A percentile compares a stretch with the other conserved stretches of the same genome.
These are phyloP conservation scores for Corylus avellana DNA, from an alignment of 306 rosid genomes.

Conservation along the genomic window DNA sequence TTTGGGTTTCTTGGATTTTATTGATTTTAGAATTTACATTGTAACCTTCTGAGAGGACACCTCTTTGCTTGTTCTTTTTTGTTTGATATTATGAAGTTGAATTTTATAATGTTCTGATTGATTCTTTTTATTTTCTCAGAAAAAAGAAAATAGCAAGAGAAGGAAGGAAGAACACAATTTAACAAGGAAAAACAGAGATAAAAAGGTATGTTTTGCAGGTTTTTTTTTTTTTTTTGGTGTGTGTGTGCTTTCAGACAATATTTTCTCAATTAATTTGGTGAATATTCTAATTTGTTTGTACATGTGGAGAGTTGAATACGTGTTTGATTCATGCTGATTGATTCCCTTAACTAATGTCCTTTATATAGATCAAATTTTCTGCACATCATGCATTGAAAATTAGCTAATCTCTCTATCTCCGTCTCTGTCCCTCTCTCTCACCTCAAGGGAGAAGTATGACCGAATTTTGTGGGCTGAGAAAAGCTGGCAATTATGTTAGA, in stretches of 20 bases:
- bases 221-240: not conserved
- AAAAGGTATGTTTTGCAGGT: conserved; percentile 58
- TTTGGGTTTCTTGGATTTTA: not conserved
- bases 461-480: too few species aligned
- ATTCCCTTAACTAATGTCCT: not conserved
- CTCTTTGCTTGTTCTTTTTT: not conserved
- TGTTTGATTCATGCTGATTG: not conserved
- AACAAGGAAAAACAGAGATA: conserved; percentile 79
- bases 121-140: conserved; percentile 45
- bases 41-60: not conserved
- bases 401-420: too few species aligned
- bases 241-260: not conserved
- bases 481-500: too few species aligned
- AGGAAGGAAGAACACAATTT: conserved; percentile 89
- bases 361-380: not conserved
- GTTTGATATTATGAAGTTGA: conserved; percentile 5
- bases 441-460: too few species aligned
- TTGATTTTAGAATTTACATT: not conserved
- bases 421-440: too few species aligned
- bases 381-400: not conserved
- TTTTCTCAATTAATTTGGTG: not conserved
- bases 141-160: conserved; percentile 95
- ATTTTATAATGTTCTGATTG: not conserved
- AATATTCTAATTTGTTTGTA: not conserved
- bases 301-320: not conserved